Conservation (phyloP, 169 alveolate species). For the Plasmodium yoelii region DNA sequence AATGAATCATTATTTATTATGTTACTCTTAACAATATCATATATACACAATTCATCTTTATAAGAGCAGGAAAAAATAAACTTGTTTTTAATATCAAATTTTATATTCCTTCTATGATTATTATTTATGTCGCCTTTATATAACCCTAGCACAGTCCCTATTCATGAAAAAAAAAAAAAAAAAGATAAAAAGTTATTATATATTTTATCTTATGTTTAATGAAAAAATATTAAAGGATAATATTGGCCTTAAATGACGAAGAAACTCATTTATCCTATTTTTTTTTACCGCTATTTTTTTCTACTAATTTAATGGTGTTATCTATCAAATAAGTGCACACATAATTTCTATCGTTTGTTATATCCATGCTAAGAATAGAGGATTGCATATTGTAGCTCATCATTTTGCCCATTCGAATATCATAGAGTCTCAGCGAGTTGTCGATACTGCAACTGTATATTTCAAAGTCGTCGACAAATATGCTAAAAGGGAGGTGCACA, state of each 20-base stretch:
- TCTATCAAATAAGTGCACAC: constrained; percentile 35
- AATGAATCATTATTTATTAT: constrained; percentile 32
- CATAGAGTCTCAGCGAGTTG: constrained; percentile 46
- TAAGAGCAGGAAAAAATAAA: constrained; percentile 61
- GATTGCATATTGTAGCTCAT: constrained; percentile 57
- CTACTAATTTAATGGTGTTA: constrained; percentile 52
- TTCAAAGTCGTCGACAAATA: constrained; percentile 53
- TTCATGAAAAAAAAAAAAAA: not conserved
- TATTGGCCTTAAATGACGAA: no score
- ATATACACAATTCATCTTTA: constrained; percentile 40
- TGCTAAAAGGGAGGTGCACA: not conserved
- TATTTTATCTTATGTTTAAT: not conserved
- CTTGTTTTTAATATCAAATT: constrained; percentile 49
- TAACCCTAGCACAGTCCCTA: constrained; percentile 64
- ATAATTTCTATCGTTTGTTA: constrained; percentile 57
- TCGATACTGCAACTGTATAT: constrained; percentile 65
- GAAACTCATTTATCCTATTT: not conserved
- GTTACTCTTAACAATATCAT: constrained; percentile 69
- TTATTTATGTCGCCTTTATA: constrained; percentile 73
- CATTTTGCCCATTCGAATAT: constrained; percentile 65
- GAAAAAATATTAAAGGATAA: no score
- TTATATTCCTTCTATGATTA: constrained; percentile 59
- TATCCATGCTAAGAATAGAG: constrained; percentile 55
- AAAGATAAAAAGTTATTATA: not conserved
- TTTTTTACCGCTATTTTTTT: constrained; percentile 72